Conservation (phyloP, 805 yeast genomes). For the Starmerella geochares region DNA sequence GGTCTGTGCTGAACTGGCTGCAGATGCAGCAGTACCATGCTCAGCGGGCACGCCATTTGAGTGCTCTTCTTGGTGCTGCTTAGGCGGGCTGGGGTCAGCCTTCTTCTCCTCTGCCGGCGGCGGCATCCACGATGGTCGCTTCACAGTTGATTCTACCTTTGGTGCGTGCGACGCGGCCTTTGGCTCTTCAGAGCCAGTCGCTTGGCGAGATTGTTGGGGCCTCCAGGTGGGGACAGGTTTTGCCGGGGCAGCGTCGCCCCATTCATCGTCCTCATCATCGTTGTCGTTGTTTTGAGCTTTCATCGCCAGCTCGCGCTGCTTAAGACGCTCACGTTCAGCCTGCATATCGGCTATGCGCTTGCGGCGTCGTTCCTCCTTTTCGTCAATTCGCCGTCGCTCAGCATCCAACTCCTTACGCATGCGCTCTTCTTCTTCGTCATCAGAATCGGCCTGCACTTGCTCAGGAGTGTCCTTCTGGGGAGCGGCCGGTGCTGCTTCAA, state of each 20-base stretch:
- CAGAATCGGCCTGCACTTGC: conserved; percentile 5
- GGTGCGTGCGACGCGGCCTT: conserved; percentile 6
- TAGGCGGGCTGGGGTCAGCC: neutral
- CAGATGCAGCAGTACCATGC: neutral
- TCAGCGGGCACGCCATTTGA: too few species aligned
- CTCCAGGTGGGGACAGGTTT: conserved; percentile 13
- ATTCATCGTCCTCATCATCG: conserved; percentile 25
- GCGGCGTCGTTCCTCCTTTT: conserved; percentile 29
- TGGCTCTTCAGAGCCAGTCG: neutral
- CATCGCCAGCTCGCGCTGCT: conserved; percentile 27
- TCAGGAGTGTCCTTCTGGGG: neutral
- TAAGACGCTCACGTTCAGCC: conserved; percentile 25
- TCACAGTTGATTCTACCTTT: conserved; percentile 19
- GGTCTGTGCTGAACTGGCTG: conserved; percentile 1
- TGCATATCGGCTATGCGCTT: conserved; percentile 27
- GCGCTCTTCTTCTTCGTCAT: conserved; percentile 35
- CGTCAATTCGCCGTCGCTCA: conserved; percentile 33
- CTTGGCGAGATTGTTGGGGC: conserved; percentile 9
- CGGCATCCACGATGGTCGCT: conserved; percentile 23
- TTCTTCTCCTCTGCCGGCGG: neutral
- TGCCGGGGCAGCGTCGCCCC: conserved; percentile 21
- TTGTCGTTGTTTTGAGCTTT: conserved; percentile 25
- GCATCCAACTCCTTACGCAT: conserved; percentile 33
- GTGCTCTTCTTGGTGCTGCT: too few species aligned
- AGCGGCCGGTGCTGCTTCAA: neutral